Conservation (phyloP, 306 rosid species). For the Comarum palustre region DNA sequence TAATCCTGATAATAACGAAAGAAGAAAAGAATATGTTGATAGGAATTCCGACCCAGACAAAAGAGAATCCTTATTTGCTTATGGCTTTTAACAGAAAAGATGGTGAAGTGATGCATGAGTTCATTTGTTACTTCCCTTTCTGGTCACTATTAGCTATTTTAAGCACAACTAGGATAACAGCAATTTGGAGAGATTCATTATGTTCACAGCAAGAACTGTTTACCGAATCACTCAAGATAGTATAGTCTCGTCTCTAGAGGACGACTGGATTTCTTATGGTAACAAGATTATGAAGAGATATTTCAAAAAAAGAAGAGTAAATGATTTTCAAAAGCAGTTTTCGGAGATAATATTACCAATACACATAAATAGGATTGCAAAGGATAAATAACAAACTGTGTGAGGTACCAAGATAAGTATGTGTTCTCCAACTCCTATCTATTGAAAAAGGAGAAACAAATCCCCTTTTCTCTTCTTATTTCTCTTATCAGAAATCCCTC, state of each 20-base stretch:
- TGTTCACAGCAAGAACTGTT: background rate
- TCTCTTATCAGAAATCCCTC: background rate
- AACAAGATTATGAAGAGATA: background rate
- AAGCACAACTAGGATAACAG: background rate
- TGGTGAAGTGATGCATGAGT: background rate
- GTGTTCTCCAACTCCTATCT: background rate
- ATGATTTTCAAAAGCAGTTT: background rate
- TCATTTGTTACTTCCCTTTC: background rate
- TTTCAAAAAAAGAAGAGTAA: background rate
- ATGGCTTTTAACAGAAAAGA: background rate
- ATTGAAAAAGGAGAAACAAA: too few relatives aligned
- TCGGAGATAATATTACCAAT: background rate
- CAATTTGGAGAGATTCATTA: background rate
- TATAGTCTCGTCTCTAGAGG: background rate
- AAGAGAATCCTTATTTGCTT: background rate
- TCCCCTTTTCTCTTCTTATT: background rate
- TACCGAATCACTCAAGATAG: background rate
- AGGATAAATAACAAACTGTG: background rate
- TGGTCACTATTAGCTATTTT: background rate
- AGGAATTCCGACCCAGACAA: background rate
- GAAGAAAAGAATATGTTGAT: background rate
- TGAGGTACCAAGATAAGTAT: too few relatives aligned
- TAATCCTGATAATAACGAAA: constrained; percentile 50
- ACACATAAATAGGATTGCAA: background rate
- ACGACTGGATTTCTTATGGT: background rate